phyloP scores from a whole-genome alignment of 1,139 yeast genomes.

The Hansenula anomala region DNA sequence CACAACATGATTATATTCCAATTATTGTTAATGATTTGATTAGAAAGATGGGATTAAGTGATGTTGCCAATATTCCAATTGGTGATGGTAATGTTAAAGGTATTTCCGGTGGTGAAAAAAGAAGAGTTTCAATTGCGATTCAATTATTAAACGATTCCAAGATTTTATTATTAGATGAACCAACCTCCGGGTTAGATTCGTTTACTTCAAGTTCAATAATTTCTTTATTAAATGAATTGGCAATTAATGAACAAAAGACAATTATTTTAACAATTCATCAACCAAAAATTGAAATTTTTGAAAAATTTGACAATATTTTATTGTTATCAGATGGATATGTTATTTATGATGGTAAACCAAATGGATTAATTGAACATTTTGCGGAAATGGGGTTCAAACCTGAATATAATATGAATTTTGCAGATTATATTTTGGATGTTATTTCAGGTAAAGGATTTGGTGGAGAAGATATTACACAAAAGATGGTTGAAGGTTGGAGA shows the following conservation, averaged over 20 bases:
- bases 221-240: slow-evolving; percentile 51
- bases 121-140: slow-evolving; percentile 75
- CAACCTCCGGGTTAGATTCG: slow-evolving; percentile 85
- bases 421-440: slow-evolving; percentile 66
- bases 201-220: slow-evolving; percentile 71
- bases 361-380: slow-evolving; percentile 39
- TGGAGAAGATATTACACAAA: background rate
- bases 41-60: slow-evolving; percentile 63
- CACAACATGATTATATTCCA: slow-evolving; percentile 27
- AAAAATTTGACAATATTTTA: slow-evolving; percentile 60
- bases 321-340: slow-evolving; percentile 67
- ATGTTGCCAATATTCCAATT: slow-evolving; percentile 71
- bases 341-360: slow-evolving; percentile 52
- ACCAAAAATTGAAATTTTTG: slow-evolving; percentile 65
- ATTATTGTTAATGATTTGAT: slow-evolving; percentile 50
- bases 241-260: slow-evolving; percentile 57
- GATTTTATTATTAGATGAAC: slow-evolving; percentile 72
- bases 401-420: slow-evolving; percentile 52
- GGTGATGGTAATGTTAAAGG: slow-evolving; percentile 73
- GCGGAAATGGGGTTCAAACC: slow-evolving; percentile 40
- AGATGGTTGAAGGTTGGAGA: slow-evolving; percentile 37
- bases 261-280: slow-evolving; percentile 80
- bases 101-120: slow-evolving; percentile 78
- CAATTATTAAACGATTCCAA: slow-evolving; percentile 71
- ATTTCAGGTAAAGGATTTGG: slow-evolving; percentile 35